Conservation (phyloP, 345 rosid genomes). For the Rubroshorea leprosula region DNA sequence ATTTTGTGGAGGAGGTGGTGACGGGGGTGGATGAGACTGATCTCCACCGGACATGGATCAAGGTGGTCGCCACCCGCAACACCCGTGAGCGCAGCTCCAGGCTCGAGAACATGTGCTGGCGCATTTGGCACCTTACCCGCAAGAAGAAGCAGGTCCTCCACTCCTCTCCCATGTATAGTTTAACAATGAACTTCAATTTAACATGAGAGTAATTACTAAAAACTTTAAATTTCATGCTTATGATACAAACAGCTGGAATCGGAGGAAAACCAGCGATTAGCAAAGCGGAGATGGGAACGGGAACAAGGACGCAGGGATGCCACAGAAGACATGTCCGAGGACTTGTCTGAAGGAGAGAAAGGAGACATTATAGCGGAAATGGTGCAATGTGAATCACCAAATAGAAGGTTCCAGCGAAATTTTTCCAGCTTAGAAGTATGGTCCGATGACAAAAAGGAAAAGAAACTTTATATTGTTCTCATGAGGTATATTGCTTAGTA, state of each 20-base stretch:
- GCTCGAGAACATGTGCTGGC: slow-evolving; percentile 99
- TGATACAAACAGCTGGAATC: slow-evolving; percentile 53
- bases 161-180: neutral
- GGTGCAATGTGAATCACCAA: slow-evolving; percentile 58
- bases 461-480: slow-evolving; percentile 81
- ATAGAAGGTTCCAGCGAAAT: slow-evolving; percentile 50
- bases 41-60: too few relatives aligned
- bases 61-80: too few relatives aligned
- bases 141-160: slow-evolving; percentile 87
- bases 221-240: slow-evolving; percentile 7
- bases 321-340: slow-evolving; percentile 84
- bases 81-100: slow-evolving; percentile 89
- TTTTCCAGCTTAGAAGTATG: slow-evolving; percentile 68
- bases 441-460: slow-evolving; percentile 93
- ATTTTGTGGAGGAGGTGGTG: too few relatives aligned
- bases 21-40: too few relatives aligned
- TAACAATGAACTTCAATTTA: too few relatives aligned
- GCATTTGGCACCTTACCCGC: slow-evolving; percentile 97
- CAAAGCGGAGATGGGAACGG: slow-evolving; percentile 59
- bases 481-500: slow-evolving; percentile 49
- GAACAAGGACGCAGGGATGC: slow-evolving; percentile 85
- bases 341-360: too few relatives aligned
- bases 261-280: slow-evolving; percentile 60
- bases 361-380: slow-evolving; percentile 49
- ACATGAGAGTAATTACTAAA: too few relatives aligned